Percentiles rank a stretch among this genome's conserved stretches.
Conservation (phyloP, 345 rosid genomes). For the Bruguiera gymnorhiza region DNA sequence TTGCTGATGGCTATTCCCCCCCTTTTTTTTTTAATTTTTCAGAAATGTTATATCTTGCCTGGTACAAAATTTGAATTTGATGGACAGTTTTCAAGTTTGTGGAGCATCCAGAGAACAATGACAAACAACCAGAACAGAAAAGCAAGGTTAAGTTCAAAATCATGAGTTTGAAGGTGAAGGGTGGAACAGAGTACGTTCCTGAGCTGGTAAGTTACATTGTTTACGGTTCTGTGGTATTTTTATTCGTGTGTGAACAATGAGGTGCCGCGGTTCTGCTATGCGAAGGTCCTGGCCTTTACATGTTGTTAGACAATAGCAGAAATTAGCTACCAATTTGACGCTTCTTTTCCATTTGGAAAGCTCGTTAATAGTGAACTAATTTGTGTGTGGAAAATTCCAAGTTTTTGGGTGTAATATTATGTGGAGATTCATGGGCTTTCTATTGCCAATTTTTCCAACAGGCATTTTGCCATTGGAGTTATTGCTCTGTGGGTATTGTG, state of each 20-base stretch:
- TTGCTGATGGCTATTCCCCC: neutral
- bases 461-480: no score
- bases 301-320: no score
- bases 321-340: no score
- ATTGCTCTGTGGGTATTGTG: no score
- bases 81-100: constrained; percentile 32
- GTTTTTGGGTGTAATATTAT: neutral
- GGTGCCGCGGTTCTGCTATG: no score
- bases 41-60: no score
- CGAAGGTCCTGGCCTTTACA: no score
- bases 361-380: neutral
- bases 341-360: neutral
- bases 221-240: neutral
- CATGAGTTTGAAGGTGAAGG: constrained; percentile 35
- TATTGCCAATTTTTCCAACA: neutral
- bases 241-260: neutral
- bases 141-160: constrained; percentile 32
- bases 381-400: neutral
- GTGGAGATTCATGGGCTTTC: neutral
- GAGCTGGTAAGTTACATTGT: constrained; percentile 22
- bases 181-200: constrained; percentile 27
- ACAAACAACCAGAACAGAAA: constrained; percentile 24
- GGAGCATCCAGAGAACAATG: constrained; percentile 29
- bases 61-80: constrained; percentile 1
- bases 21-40: neutral